These are phyloP conservation scores for Fusarium sp. DNA, from an alignment of 2,329 filamentous ascomycete species.

Conservation along the genomic window DNA sequence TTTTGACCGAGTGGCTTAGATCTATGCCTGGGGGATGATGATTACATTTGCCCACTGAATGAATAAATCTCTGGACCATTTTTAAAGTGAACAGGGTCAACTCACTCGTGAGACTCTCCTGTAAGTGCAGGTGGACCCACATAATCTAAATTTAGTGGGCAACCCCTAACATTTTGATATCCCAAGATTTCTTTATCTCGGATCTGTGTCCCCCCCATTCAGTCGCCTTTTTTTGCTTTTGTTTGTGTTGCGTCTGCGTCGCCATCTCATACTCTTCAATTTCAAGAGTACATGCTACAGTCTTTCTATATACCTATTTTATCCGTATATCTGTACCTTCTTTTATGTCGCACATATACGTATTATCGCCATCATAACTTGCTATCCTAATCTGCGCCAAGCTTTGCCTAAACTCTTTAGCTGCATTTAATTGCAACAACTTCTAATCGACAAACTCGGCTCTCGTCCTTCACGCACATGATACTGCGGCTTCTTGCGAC, in stretches of 20 bases:
- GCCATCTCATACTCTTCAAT: neutral
- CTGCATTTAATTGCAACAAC: constrained; percentile 3
- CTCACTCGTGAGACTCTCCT: neutral
- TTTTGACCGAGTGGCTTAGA: too few relatives aligned
- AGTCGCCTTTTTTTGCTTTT: constrained; percentile 5
- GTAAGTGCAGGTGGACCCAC: neutral
- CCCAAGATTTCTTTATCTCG: constrained; percentile 28
- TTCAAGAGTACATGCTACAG: constrained; percentile 8
- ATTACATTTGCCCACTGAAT: too few relatives aligned
- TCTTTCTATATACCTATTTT: neutral
- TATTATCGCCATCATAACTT: neutral
- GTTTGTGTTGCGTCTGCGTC: neutral
- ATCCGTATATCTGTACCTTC: neutral
- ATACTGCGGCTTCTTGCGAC: neutral
- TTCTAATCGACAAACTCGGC: neutral
- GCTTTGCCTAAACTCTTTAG: neutral
- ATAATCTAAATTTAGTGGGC: neutral
- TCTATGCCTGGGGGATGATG: too few relatives aligned
- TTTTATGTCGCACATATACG: neutral
- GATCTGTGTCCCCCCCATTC: constrained; percentile 2
- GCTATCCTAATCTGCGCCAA: neutral
- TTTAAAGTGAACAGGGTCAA: neutral
- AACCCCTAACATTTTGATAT: constrained; percentile 24
- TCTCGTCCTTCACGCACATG: neutral
- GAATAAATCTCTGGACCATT: too few relatives aligned